Evolutionary conservation across 768 basidiomycete species (phyloP).

Genomic region (Podaxis carcinomalis): DNA sequence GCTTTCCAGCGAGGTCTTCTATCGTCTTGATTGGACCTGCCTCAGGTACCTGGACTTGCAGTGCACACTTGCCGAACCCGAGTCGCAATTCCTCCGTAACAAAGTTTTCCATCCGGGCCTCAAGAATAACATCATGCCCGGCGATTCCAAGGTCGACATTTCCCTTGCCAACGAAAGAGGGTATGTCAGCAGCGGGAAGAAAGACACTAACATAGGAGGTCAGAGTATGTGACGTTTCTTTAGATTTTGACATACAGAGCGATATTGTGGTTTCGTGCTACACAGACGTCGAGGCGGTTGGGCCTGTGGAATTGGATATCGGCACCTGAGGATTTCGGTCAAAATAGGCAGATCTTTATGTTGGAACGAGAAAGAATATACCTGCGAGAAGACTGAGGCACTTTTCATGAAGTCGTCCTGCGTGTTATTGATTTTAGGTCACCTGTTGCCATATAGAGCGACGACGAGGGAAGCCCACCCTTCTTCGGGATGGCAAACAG

Average conservation of each 20-base stretch:
- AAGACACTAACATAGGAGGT: conserved; percentile 63
- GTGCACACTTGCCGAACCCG: conserved; percentile 87
- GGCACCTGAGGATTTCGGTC: conserved; percentile 52
- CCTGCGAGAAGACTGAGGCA: conserved; percentile 83
- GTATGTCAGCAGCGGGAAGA: conserved; percentile 94
- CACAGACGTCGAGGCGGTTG: conserved; percentile 84
- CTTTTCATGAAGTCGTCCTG: conserved; percentile 88
- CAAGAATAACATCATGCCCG: conserved; percentile 95
- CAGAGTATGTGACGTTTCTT: background rate
- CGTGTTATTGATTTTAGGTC: background rate
- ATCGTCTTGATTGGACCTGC: conserved; percentile 59
- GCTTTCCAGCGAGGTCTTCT: conserved; percentile 83
- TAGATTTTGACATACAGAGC: conserved; percentile 65
- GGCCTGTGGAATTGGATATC: conserved; percentile 93
- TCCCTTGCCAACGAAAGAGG: conserved; percentile 97
- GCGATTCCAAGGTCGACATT: conserved; percentile 97
- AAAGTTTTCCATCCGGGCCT: conserved; percentile 74
- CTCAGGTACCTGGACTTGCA: conserved; percentile 92
- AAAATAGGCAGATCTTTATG: background rate
- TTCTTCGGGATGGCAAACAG: conserved; percentile 98
- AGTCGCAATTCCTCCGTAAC: conserved; percentile 80
- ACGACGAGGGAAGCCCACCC: conserved; percentile 41
- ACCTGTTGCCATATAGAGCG: conserved; percentile 1
- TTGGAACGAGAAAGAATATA: conserved; percentile 26
- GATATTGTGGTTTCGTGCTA: conserved; percentile 91